phyloP scores from a whole-genome alignment of 177 flowering plant genomes.

The Vitis hybrid region DNA sequence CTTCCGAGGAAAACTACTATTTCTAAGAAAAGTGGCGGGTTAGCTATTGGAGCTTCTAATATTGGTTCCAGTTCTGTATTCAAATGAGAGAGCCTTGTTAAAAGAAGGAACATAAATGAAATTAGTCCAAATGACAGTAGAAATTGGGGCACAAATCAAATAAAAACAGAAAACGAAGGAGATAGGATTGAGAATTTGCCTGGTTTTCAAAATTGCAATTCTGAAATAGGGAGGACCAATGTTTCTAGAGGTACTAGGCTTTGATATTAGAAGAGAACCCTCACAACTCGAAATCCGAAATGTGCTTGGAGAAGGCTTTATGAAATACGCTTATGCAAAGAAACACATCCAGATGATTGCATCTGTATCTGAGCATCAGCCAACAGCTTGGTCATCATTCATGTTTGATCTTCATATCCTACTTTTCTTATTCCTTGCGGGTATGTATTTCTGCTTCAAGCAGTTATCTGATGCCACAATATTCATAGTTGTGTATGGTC shows the following conservation, averaged over 20 bases:
- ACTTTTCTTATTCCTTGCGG: conserved; percentile 96
- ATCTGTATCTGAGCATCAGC: conserved; percentile 99
- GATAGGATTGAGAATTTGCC: neutral
- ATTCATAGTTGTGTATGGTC: conserved; percentile 95
- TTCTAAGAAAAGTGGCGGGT: conserved; percentile 7
- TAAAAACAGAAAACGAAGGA: conserved; percentile 7
- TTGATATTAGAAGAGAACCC: conserved; percentile 5
- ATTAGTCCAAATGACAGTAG: neutral
- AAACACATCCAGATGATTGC: conserved; percentile 99
- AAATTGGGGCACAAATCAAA: conserved; percentile 8
- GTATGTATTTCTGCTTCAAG: conserved; percentile 96
- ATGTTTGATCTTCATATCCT: conserved; percentile 98
- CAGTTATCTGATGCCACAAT: conserved; percentile 96
- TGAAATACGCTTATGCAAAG: conserved; percentile 58
- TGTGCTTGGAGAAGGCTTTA: no score
- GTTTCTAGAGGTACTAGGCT: conserved; percentile 1
- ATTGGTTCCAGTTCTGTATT: conserved; percentile 10
- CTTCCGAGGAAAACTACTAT: conserved; percentile 4
- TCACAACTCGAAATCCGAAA: no score
- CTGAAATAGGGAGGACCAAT: neutral
- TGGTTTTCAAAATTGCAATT: neutral
- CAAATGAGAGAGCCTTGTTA: conserved; percentile 15
- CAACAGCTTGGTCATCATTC: conserved; percentile 99
- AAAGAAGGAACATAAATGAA: conserved; percentile 15
- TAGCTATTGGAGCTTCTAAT: conserved; percentile 3